These are phyloP conservation scores for Diaporthe aspalathi DNA, from an alignment of 2,329 filamentous ascomycete species.

Conservation along the genomic window DNA sequence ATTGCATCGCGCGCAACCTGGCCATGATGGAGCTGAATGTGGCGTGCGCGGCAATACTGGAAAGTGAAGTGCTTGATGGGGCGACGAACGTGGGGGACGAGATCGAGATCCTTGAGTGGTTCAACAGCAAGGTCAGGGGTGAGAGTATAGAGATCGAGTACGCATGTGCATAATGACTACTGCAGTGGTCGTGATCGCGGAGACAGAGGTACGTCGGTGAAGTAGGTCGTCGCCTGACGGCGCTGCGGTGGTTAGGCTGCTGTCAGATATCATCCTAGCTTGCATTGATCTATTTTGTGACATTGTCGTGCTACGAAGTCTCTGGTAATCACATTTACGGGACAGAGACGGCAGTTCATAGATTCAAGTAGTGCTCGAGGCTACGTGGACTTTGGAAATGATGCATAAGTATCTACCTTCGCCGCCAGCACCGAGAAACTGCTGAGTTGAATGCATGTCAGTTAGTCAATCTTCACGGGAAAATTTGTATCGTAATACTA, in stretches of 20 bases:
- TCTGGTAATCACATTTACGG: too few relatives aligned
- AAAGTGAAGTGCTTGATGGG: slow-evolving; percentile 25
- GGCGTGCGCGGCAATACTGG: slow-evolving; percentile 27
- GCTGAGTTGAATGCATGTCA: too few relatives aligned
- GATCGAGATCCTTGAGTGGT: slow-evolving; percentile 34
- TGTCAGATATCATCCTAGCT: neutral
- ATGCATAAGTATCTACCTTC: too few relatives aligned
- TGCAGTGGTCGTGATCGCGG: neutral
- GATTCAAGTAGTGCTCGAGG: too few relatives aligned
- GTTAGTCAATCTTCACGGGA: too few relatives aligned
- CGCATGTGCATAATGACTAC: neutral
- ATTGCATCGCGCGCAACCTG: slow-evolving; percentile 42
- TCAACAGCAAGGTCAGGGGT: slow-evolving; percentile 30
- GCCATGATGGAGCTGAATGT: slow-evolving; percentile 38
- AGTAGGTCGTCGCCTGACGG: neutral
- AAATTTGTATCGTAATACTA: too few relatives aligned
- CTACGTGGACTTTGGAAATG: too few relatives aligned
- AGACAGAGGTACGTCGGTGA: neutral
- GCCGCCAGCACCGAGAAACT: too few relatives aligned
- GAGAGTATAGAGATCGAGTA: slow-evolving; percentile 28
- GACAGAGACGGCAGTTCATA: too few relatives aligned
- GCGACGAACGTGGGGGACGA: slow-evolving; percentile 28
- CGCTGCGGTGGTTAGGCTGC: neutral
- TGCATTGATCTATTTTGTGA: too few relatives aligned
- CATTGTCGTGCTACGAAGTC: too few relatives aligned